Base-by-base conservation (phyloP, 139 green algal genomes). In the Chlamydomonas sp. region DNA sequence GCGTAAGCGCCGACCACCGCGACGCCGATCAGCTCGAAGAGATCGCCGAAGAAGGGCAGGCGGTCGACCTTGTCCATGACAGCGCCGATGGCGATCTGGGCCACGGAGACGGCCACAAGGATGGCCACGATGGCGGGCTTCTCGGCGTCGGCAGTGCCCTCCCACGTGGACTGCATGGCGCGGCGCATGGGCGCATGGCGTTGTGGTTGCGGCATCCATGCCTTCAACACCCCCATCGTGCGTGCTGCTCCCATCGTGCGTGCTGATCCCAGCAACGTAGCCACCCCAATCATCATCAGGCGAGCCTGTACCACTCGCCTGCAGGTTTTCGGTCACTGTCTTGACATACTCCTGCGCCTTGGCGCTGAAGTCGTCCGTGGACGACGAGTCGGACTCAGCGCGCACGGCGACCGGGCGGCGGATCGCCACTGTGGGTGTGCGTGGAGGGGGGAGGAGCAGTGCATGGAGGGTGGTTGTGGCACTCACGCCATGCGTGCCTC, bases 101-200 rank as follows among this genome's bases (percentile, higher is more conserved):
- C 76, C 31, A 82, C 61, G 20, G 73, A 48, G 30, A 59, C 62
- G 30, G 48, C 68, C 3, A 75, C 8, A 29, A 82, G 69, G 43
- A 82, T 82, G 30, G 72, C 76, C 28, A 82, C 62, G 5, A 68
- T 68, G 31, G 76, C 76, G 22, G 76, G 76, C 63, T 78, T 82
- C 76, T 82, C 76, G 6, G 50, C 26, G 43, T 79, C 67, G 3
- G 71, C 58, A 1, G 76, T 78, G n/a, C 8, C 43, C 30, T 82
- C 76, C 76, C 76, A 82, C n/a, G n/a, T n/a, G n/a, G 37, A 69
- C 68, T 39, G 4, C 22, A 68, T 79, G 61, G 8, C 58, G 16
- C 58, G 58, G 29, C 5, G 58, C 58, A 48, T 33, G 26, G 13
- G 28, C 4, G 33, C 58, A 48, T 28, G 4, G 26, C 13, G 22